Percentiles rank a stretch among this genome's conserved stretches.
Conservation (phyloP, 345 rosid genomes). For the Corymbia maculata region DNA sequence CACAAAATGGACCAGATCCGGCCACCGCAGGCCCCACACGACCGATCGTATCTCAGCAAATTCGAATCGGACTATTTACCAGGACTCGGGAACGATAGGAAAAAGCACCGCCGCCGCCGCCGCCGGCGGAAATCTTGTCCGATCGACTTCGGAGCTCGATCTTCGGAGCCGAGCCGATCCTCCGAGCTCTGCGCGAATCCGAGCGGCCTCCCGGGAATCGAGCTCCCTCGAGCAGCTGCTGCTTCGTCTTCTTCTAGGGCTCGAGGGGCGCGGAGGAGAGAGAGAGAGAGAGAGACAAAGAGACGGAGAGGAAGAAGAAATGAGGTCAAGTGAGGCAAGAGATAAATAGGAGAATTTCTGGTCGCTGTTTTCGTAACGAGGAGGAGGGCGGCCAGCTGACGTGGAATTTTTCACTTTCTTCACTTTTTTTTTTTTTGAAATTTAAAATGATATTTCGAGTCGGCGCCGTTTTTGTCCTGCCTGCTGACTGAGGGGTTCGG, state of each 20-base stretch:
- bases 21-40: not conserved
- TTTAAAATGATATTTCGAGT: not conserved
- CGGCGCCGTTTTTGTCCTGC: not conserved
- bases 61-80: not conserved
- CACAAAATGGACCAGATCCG: not conserved
- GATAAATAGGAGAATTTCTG: not conserved
- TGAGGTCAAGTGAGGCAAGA: too few species aligned
- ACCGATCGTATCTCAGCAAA: not conserved
- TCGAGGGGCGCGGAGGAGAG: not conserved
- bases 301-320: not conserved
- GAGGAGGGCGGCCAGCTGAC: not conserved
- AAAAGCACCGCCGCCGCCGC: not conserved
- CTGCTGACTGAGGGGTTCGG: not conserved
- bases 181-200: not conserved
- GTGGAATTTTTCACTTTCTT: not conserved
- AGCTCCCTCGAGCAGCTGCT: not conserved
- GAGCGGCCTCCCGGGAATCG: not conserved
- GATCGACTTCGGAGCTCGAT: not conserved
- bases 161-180: not conserved
- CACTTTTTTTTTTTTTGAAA: not conserved
- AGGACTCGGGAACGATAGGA: not conserved
- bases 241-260: not conserved
- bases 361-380: not conserved
- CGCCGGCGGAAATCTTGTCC: not conserved
- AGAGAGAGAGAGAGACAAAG: not conserved